Percentiles rank a stretch among this genome's conserved stretches.
Evolutionary conservation across 495 filamentous ascomycete species (phyloP).

Genomic region (Thozetella sp.): DNA sequence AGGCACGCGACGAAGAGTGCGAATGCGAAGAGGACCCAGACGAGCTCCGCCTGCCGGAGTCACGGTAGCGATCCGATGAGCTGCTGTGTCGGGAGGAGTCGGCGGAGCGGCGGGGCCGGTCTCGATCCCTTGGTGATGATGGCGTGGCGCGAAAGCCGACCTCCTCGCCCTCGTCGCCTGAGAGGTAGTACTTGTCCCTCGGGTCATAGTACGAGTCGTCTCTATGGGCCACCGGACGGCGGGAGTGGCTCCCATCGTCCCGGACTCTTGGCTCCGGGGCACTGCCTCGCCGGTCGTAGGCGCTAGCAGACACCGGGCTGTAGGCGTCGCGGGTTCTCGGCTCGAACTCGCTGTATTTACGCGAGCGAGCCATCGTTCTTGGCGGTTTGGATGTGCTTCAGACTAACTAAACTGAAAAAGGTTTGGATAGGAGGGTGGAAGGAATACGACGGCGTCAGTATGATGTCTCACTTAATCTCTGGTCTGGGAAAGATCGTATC

Average conservation of each 20-base stretch:
- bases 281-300: neutral
- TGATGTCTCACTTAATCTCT: neutral
- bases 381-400: neutral
- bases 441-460: neutral
- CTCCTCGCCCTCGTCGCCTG: slow-evolving; percentile 3
- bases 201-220: slow-evolving; percentile 12
- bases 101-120: neutral
- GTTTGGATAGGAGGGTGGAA: neutral
- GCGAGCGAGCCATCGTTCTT: neutral
- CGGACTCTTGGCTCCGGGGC: neutral
- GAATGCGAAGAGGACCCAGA: neutral
- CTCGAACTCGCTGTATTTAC: slow-evolving; percentile 1
- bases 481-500: neutral
- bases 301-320: neutral
- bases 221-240: neutral
- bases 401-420: neutral
- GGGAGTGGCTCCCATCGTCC: neutral
- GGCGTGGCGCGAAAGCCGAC: neutral
- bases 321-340: neutral
- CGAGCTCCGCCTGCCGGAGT: neutral
- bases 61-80: slow-evolving; percentile 1
- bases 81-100: neutral
- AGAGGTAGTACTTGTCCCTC: slow-evolving; percentile 11
- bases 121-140: neutral
- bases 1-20: neutral